Evolutionary conservation across 2,329 filamentous ascomycete genomes (phyloP), one percentile per base, ranked within the genome.

Genomic region (Colletotrichum sp.): DNA sequence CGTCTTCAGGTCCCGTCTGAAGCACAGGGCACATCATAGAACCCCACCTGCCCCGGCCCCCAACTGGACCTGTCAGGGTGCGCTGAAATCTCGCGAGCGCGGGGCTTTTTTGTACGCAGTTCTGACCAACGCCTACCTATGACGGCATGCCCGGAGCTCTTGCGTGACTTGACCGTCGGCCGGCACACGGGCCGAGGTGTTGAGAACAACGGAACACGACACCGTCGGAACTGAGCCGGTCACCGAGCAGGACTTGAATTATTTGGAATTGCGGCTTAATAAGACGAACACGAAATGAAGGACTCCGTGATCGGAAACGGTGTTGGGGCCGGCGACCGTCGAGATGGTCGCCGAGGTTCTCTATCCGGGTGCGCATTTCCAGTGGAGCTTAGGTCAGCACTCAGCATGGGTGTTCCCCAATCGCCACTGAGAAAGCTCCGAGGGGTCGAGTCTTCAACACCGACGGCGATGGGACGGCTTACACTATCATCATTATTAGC

Each of bases 321-420:
- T 24, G 24, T 61, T 60, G 55, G 21, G 21, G 24, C 61, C 65
- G 64, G 64, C 21, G 58, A 65, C 73, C 36, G 34, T 52, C 61
- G 18, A 65, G 1, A 34, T 68, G 24, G 38, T 26, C 70, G 48
- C 70, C 65, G 73, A 76, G 70, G 65, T 66, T 52, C 43, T 58
- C 70, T 69, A 73, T 73, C 70, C 56, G 61, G 70, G 73, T 76
- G 21, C 73, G 48, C 70, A 73, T 21, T 62, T 36, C 28, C 58
- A 32, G 18, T 26, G 12, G 26, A 61, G 70, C 70, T 76, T 76
- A 76, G 67, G 73, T 76, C 73, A 76, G 70, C 73, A 73, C 70
- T 73, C 73, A 76, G 70, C 73, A 73, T 65, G n/a, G 55, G 58
- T 60, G 61, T 36, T 21, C 52, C 30, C 21, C 16, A 38, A 66